Base-by-base conservation (phyloP, 1,284 basidiomycete species). In the Xerocomus minutiporus region DNA sequence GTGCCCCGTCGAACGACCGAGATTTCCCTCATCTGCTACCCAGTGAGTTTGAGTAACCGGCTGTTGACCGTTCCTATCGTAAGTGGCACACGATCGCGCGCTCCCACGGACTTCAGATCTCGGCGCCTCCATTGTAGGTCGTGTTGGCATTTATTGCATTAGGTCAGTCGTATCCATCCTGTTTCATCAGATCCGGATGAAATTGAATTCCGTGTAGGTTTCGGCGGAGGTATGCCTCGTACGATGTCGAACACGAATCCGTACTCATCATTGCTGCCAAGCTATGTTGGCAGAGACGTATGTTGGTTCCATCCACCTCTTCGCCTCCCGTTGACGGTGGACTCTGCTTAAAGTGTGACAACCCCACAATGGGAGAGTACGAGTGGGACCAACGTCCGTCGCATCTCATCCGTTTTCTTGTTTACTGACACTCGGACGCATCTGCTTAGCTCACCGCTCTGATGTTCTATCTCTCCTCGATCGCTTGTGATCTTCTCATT, bases 401-500 rank as follows among this genome's bases (percentile, higher is more conserved):
- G 1, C 3, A 4, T 50, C 17, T 47, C 39, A 11, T 40, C 25
- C 12, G 3, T 39, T 7, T 29, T 47, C 25, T 3, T 28, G 4
- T 11, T 13, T 25, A 35, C 45, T 49, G 34, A 41, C n/a, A 20
- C 25, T 28, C 7, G 26, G 17, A 38, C 20, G 8, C 11, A 12
- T 25, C 4, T 12, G 2, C 25, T 25, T 34, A 71, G 65, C 41
- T 65, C 43, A 64, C 69, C 5, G 68, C 67, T 28, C 13, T 70
- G 8, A 44, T 66, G 0, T 71, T 67, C 48, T 70, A 61, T 42
- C 31, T 67, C 15, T 48, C 66, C 31, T 70, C 67, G 6, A 58
- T 71, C 1, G 49, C 58, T 12, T 71, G 69, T 43, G 66, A 67
- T 50, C 31, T 67, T 35, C 56, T 70, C 20, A 71, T 67, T n/a